These are phyloP conservation scores for Kodamaea arcana DNA, from an alignment of 1,139 yeast genomes.

Conservation along the genomic window DNA sequence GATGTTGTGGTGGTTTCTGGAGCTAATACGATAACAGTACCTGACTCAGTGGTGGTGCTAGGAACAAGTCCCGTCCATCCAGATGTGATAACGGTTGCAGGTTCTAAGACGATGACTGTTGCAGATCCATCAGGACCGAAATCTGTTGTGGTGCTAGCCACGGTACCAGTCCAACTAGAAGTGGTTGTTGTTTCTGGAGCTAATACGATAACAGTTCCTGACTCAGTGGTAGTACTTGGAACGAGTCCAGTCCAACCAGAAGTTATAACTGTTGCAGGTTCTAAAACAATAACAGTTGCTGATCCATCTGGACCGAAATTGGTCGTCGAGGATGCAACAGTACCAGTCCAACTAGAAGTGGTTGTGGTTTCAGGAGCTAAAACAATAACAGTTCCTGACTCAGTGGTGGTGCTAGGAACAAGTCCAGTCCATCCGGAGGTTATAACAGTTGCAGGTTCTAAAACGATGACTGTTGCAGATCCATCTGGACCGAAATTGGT, in stretches of 20 bases:
- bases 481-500: too few species aligned
- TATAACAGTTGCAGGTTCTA: too few species aligned
- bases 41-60: background rate
- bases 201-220: conserved; percentile 7
- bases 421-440: too few species aligned
- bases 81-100: background rate
- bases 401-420: conserved; percentile 7
- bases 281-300: background rate
- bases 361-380: conserved; percentile 11
- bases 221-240: conserved; percentile 3
- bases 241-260: background rate
- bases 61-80: background rate
- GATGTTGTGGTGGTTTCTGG: too few species aligned
- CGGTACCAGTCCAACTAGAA: conserved; percentile 10
- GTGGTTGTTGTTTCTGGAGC: conserved; percentile 12
- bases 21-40: background rate
- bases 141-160: background rate
- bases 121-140: background rate
- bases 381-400: conserved; percentile 7
- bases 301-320: background rate
- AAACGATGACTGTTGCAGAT: too few species aligned
- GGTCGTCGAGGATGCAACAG: background rate
- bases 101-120: background rate
- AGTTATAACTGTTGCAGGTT: background rate
- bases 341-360: conserved; percentile 11